Evolutionary conservation across 2,329 filamentous ascomycete genomes (phyloP), one percentile per base, ranked within the genome.

Genomic region (Leptographium galeiforme): DNA sequence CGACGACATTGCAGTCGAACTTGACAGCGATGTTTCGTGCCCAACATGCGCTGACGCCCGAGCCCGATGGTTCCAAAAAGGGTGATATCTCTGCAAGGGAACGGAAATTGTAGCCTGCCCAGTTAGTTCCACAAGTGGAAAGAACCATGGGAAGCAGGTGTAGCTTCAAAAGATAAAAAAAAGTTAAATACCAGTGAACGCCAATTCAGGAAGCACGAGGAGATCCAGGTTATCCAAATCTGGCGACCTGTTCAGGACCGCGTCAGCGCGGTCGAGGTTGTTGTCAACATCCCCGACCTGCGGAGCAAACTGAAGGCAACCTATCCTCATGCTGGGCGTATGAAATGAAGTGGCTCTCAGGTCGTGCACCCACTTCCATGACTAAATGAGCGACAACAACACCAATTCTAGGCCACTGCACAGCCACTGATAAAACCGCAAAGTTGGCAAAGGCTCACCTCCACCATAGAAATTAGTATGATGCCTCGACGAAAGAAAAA

Each of bases 161-260:
- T n/a, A n/a, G n/a, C n/a, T n/a, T n/a, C n/a, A n/a, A n/a, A n/a
- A n/a, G n/a, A n/a, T n/a, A n/a, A n/a, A n/a, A n/a, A n/a, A n/a
- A n/a, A n/a, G n/a, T n/a, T n/a, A n/a, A n/a, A n/a, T n/a, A 86
- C 84, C 84, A 54, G 80, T 76, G 62, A 91, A 89, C 1, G 87
- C 84, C 64, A 91, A 69, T 63, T 91, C 87, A 0, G 87, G 86
- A 0, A 91, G 68, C 0, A 91, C 79, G 0, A 93, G 71, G 34
- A 90, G 72, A 62, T 89, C 84, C 1, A 90, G 48, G n/a, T 75
- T 68, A 59, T 87, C 83, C 1, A 75, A 67, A 0, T 73, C 68
- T 7, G 73, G 67, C 0, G 77, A 75, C 32, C 63, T 70, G 18
- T 67, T 72, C 12, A 91, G 68, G 5, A 90, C 72, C 0, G 73